Evolutionary conservation across 2,329 filamentous ascomycete species (phyloP).

Genomic region (Aschersonia sp.): DNA sequence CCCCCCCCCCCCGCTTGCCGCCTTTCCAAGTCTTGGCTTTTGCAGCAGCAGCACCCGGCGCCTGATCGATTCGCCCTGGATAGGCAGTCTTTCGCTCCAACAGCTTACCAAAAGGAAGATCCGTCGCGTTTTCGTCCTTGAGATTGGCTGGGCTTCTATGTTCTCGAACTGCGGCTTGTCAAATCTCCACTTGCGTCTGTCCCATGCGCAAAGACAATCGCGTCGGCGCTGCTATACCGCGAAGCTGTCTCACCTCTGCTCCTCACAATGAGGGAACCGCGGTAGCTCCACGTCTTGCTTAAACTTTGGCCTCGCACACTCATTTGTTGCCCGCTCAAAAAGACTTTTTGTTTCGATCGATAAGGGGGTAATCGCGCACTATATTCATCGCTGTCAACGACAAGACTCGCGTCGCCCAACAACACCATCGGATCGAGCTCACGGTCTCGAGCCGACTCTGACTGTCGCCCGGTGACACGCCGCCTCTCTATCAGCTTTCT

Average conservation of each 20-base stretch:
- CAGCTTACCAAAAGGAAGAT: too few relatives aligned
- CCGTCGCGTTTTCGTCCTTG: background rate
- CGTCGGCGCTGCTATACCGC: background rate
- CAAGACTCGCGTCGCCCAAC: background rate
- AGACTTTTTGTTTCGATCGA: background rate
- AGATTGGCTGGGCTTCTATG: too few relatives aligned
- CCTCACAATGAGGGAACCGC: conserved; percentile 1
- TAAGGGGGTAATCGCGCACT: background rate
- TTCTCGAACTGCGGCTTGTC: too few relatives aligned
- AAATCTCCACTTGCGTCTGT: background rate
- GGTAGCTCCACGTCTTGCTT: background rate
- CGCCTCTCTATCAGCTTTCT: background rate
- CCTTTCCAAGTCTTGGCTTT: too few relatives aligned
- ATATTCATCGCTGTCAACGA: background rate
- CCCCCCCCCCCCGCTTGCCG: too few relatives aligned
- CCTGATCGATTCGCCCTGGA: too few relatives aligned
- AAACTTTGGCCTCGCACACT: background rate
- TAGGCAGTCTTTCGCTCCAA: too few relatives aligned
- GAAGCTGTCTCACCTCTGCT: background rate
- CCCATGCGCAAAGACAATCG: background rate
- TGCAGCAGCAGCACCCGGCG: too few relatives aligned
- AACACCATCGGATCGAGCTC: background rate
- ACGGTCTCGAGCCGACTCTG: background rate
- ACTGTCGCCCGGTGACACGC: background rate
- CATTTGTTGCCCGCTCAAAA: background rate